Conservation (phyloP, 805 yeast genomes). For the Candida multigemmis region DNA sequence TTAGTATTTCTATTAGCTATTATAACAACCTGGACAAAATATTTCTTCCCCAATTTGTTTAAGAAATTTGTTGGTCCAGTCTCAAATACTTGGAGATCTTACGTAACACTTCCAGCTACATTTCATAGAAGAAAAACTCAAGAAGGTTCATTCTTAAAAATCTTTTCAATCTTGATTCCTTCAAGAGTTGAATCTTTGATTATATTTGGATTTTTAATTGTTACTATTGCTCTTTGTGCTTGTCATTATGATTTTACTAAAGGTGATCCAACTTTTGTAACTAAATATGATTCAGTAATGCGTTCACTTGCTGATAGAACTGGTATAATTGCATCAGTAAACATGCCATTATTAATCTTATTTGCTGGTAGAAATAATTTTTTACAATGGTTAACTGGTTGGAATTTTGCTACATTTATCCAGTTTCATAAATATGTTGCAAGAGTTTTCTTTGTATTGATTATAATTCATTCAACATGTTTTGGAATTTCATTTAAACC, state of each 20-base stretch:
- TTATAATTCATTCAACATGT: constrained; percentile 21
- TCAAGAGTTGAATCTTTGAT: constrained; percentile 39
- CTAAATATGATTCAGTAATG: constrained; percentile 10
- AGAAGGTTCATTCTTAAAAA: constrained; percentile 1
- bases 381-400: constrained; percentile 49
- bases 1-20: constrained; percentile 10
- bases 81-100: constrained; percentile 9
- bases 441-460: constrained; percentile 17
- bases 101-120: constrained; percentile 10
- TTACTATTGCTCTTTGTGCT: constrained; percentile 7
- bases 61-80: constrained; percentile 8
- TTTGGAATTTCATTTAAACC: constrained; percentile 10
- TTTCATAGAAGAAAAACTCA: constrained; percentile 7
- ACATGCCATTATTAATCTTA: constrained; percentile 43
- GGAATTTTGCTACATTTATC: constrained; percentile 38
- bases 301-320: constrained; percentile 41
- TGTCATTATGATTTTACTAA: constrained; percentile 1
- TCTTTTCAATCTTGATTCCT: constrained; percentile 24
- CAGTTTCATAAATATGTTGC: constrained; percentile 39
- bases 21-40: constrained; percentile 12
- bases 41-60: constrained; percentile 12
- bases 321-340: constrained; percentile 37
- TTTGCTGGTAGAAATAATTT: constrained; percentile 61
- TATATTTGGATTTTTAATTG: constrained; percentile 22
- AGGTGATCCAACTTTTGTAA: constrained; percentile 17